These are phyloP conservation scores for Xylariaceae sp. DNA, from an alignment of 2,329 filamentous ascomycete genomes.

Conservation along the genomic window DNA sequence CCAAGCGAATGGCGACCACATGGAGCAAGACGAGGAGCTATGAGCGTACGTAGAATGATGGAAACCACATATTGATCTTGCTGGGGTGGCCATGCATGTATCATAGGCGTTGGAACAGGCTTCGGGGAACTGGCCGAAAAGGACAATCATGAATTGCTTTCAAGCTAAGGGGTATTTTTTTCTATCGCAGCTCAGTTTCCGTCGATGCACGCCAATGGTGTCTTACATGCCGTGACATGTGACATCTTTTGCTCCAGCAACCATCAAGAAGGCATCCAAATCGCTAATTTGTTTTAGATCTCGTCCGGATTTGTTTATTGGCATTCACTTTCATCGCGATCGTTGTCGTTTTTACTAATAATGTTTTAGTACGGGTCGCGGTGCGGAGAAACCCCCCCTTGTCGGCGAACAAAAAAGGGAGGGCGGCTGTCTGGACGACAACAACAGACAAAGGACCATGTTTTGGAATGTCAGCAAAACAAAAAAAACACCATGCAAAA, in stretches of 20 bases:
- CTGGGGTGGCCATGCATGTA: conserved; percentile 30
- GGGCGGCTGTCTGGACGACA: no score
- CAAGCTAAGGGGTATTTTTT: conserved; percentile 11
- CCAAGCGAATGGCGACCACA: conserved; percentile 51
- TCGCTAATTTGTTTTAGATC: neutral
- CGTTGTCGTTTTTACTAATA: no score
- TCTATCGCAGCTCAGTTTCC: neutral
- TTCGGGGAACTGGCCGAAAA: conserved; percentile 27
- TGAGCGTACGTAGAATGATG: conserved; percentile 25
- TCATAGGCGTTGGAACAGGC: conserved; percentile 28
- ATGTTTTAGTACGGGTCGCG: neutral
- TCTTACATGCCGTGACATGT: neutral
- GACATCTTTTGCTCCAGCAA: neutral
- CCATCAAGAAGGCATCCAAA: neutral
- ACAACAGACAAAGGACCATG: neutral
- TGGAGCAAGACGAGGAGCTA: conserved; percentile 63
- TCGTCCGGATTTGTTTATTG: neutral
- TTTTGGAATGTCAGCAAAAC: neutral
- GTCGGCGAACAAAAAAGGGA: no score
- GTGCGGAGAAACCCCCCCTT: neutral
- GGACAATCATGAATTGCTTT: conserved; percentile 29
- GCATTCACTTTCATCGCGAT: neutral
- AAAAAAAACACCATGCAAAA: neutral
- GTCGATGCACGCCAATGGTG: neutral
- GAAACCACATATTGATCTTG: conserved; percentile 20